These are phyloP conservation scores for Phaffia tasmanica DNA, from an alignment of 768 basidiomycete genomes.

Conservation along the genomic window DNA sequence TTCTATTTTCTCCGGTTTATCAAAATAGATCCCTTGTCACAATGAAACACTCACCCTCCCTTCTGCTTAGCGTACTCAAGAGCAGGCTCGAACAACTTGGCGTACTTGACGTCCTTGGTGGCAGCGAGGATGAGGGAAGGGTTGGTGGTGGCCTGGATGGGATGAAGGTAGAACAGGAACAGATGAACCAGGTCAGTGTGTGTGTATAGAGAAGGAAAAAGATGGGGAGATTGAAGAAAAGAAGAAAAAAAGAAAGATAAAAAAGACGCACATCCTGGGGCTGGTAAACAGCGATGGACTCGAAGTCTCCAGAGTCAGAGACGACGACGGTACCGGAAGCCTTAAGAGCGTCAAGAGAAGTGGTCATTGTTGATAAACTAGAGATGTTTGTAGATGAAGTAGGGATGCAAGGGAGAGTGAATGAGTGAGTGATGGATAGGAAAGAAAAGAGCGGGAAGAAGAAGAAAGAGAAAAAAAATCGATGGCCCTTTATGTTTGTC, in stretches of 20 bases:
- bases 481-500: no score
- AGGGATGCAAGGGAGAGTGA: background rate
- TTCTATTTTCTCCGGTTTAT: no score
- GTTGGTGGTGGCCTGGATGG: constrained; percentile 94
- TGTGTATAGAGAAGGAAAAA: no score
- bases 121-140: constrained; percentile 84
- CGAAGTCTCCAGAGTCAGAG: constrained; percentile 62
- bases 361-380: constrained; percentile 33
- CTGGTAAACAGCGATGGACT: constrained; percentile 21
- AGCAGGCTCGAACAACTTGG: constrained; percentile 64
- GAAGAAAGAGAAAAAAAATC: background rate
- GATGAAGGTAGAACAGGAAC: background rate
- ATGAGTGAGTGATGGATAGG: background rate
- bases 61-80: constrained; percentile 65
- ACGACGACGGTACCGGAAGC: constrained; percentile 90
- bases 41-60: constrained; percentile 45
- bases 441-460: background rate
- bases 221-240: constrained; percentile 2
- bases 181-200: constrained; percentile 6
- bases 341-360: constrained; percentile 52
- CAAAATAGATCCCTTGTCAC: no score
- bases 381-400: background rate
- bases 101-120: constrained; percentile 77
- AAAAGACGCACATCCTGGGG: constrained; percentile 22
- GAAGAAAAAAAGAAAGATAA: background rate